These are phyloP conservation scores for Lipomyces kockii DNA, from an alignment of 805 yeast genomes.

Conservation along the genomic window DNA sequence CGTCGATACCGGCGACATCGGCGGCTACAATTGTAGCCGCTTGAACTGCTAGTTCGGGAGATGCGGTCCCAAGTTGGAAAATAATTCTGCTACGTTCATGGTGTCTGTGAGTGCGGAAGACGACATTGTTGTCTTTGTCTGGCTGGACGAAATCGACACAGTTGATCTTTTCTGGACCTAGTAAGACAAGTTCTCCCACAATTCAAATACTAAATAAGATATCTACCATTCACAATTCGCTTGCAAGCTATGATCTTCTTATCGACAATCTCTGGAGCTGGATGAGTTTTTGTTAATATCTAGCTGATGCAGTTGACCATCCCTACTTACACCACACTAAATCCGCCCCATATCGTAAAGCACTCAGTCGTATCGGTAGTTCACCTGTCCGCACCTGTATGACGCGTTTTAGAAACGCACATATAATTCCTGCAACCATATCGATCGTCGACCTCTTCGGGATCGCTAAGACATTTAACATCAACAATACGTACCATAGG, in stretches of 20 bases:
- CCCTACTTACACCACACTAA: constrained; percentile 75
- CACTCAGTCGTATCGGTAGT: constrained; percentile 81
- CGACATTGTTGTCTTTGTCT: constrained; percentile 52
- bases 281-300: constrained; percentile 22
- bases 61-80: constrained; percentile 89
- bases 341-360: constrained; percentile 87
- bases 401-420: background rate
- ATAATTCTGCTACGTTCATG: constrained; percentile 70
- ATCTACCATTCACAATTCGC: constrained; percentile 60
- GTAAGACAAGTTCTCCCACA: background rate
- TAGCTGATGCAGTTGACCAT: background rate
- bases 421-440: background rate
- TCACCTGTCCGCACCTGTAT: constrained; percentile 82
- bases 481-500: constrained; percentile 66
- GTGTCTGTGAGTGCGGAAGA: constrained; percentile 72
- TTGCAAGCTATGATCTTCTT: constrained; percentile 75
- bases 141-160: constrained; percentile 44
- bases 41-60: constrained; percentile 80
- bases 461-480: no score
- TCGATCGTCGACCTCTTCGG: no score
- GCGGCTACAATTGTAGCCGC: constrained; percentile 81
- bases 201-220: constrained; percentile 38
- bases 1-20: constrained; percentile 91
- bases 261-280: constrained; percentile 86
- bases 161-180: constrained; percentile 20